phyloP scores from a whole-genome alignment of 169 alveolate species.

The Plasmodium yoelii region DNA sequence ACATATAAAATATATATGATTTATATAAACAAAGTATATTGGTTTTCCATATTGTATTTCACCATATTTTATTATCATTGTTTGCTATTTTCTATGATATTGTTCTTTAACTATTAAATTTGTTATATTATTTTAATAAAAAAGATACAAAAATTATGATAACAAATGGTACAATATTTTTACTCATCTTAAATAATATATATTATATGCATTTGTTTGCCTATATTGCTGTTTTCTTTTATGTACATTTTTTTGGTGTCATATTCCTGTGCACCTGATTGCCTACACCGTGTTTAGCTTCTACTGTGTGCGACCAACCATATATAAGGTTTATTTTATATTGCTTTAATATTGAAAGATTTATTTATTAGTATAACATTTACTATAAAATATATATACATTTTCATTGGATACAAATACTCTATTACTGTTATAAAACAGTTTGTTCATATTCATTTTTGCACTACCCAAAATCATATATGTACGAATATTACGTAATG shows the following conservation, averaged over 20 bases:
- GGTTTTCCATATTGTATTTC: no score
- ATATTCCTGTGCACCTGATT: conserved; percentile 64
- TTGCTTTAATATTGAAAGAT: background rate
- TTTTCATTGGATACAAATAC: background rate
- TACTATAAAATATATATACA: background rate
- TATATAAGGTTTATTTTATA: conserved; percentile 15
- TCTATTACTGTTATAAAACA: background rate
- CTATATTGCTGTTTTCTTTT: conserved; percentile 16
- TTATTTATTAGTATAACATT: background rate
- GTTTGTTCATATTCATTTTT: background rate
- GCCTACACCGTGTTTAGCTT: conserved; percentile 34
- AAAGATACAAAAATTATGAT: no score
- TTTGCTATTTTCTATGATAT: no score
- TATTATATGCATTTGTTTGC: no score
- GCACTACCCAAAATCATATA: background rate
- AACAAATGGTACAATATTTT: no score
- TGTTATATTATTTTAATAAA: no score
- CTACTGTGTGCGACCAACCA: conserved; percentile 18
- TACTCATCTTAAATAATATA: no score
- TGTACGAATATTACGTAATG: background rate
- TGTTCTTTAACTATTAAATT: no score
- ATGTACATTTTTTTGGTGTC: background rate
- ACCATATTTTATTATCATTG: no score
- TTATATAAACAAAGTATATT: no score
- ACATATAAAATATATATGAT: no score